Conservation (phyloP, 257 asterid species). For the Solanum pinnatisectum region DNA sequence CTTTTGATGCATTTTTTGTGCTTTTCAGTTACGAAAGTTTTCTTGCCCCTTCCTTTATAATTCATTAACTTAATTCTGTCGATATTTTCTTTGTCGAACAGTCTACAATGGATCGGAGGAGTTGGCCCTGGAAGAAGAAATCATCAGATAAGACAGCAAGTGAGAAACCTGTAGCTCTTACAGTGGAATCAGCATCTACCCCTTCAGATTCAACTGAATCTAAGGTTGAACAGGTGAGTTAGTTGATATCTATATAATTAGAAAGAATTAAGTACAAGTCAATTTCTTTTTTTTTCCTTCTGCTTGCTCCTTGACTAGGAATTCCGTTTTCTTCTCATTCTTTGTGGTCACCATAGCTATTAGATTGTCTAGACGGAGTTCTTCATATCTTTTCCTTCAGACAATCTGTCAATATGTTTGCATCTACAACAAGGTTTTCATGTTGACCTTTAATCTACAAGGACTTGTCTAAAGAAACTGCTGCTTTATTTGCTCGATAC, state of each 20-base stretch:
- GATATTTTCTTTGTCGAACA: not conserved
- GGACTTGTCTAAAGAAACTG: not conserved
- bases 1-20: not conserved
- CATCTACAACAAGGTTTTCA: not conserved
- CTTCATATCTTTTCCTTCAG: not conserved
- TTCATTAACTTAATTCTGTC: not conserved
- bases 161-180: slow-evolving; percentile 32
- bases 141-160: slow-evolving; percentile 68
- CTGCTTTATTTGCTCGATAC: not conserved
- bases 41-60: not conserved
- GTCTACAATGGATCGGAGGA: slow-evolving; percentile 63
- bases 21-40: not conserved
- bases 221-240: slow-evolving; percentile 50
- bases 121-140: slow-evolving; percentile 99
- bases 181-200: slow-evolving; percentile 29
- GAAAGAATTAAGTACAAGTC: not conserved
- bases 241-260: not conserved
- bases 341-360: not conserved
- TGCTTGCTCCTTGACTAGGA: not conserved
- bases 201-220: slow-evolving; percentile 35
- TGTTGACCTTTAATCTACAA: not conserved
- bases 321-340: not conserved
- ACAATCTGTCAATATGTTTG: not conserved
- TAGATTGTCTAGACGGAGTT: not conserved
- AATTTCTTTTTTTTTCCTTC: not conserved